Conservation (phyloP, 148 eudicot genomes). For the Camellia sinensis region DNA sequence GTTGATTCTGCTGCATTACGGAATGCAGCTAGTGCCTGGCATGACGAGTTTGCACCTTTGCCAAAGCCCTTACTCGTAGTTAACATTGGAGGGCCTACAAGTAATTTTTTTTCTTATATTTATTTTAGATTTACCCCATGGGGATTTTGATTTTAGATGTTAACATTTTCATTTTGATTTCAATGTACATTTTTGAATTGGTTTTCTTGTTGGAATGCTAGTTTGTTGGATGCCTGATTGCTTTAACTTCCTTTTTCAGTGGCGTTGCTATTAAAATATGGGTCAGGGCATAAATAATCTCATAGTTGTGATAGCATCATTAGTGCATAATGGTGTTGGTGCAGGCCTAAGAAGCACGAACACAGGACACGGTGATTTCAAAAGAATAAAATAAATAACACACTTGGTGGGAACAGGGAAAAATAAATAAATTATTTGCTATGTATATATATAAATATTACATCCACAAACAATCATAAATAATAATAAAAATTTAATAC, state of each 20-base stretch:
- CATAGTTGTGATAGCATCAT: background rate
- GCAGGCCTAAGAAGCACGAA: background rate
- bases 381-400: too few species aligned
- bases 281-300: background rate
- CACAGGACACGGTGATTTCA: too few species aligned
- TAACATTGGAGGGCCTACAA: conserved; percentile 92
- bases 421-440: too few species aligned
- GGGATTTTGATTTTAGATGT: background rate
- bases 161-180: background rate
- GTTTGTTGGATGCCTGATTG: background rate
- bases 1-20: conserved; percentile 71
- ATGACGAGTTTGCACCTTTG: conserved; percentile 78
- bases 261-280: background rate
- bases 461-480: too few species aligned
- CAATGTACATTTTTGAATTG: too few species aligned
- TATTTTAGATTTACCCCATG: background rate
- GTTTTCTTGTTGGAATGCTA: background rate
- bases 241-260: background rate
- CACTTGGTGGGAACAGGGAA: too few species aligned
- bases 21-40: conserved; percentile 81
- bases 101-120: conserved; percentile 32
- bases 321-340: background rate
- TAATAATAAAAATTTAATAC: too few species aligned
- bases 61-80: conserved; percentile 89
- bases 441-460: too few species aligned